Base-by-base conservation (phyloP, 257 asterid species). In the Capsicum rhomboideum region DNA sequence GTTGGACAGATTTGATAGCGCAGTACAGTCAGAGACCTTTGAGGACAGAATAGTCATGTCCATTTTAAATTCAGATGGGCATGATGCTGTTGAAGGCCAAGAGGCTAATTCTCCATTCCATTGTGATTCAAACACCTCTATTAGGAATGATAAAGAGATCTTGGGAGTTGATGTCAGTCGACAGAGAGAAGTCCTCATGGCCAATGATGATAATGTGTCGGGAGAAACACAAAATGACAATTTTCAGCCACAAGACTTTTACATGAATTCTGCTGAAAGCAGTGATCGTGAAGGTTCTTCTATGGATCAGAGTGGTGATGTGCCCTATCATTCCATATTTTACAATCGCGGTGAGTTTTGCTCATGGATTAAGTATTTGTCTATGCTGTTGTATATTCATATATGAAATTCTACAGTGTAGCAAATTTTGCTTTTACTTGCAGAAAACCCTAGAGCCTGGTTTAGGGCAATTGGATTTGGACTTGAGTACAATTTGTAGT, bases 301-400 rank as follows among this genome's bases (percentile, higher is more conserved):
- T 49, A 53, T 79, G 89, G 71, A 53, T 86, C 56, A 81, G 78
- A 83, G 86, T 71, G 91, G 85, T 61, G 91, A 84, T 82, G 86
- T 82, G 83, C 94, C 94, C 23, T 86, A 84, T 49, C 88, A 58
- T 85, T 96, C 98, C 83, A 93, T 93, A 82, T 94, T 90, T 86
- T 88, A 85, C 87, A 78, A 90, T 80, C 91, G 49, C 84, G 97
- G 99, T 93, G 80, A 72, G 92, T 87, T 66, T 20, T 59, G 31
- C 53, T 59, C 81, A 21, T 59, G 46, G 44, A 63, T 83, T 85
- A 46, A 28, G 34, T 49, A 23, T 37, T 63, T 78, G 23, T 40
- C 26, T 67, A n/a, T 1, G 34, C 26, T 67, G 23, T 63, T 28
- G n/a, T 28, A 20, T 50, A 77, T 42, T 77, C 63, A 77, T 77